Conservation (phyloP, 305 asterid species). For the Rubia balearica region DNA sequence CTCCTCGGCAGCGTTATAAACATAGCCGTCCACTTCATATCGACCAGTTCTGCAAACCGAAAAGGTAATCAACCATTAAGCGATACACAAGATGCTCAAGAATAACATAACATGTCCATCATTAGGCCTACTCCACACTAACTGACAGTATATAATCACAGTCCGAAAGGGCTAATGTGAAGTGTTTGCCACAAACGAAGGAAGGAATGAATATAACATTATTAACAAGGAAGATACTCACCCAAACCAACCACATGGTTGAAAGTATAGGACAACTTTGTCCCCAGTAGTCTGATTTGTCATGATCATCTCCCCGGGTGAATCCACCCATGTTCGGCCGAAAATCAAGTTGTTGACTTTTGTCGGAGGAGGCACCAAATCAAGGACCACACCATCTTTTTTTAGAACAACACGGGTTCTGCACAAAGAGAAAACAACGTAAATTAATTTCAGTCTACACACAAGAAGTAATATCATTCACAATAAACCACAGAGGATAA, state of each 20-base stretch:
- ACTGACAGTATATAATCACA: background rate
- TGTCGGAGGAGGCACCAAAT: slow-evolving; percentile 94
- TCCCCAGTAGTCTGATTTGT: slow-evolving; percentile 90
- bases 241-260: slow-evolving; percentile 99
- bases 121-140: background rate
- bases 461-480: background rate
- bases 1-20: slow-evolving; percentile 79
- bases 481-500: background rate
- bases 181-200: background rate
- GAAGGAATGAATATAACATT: background rate
- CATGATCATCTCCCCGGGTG: slow-evolving; percentile 95
- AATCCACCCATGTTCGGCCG: slow-evolving; percentile 98
- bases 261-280: slow-evolving; percentile 88
- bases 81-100: background rate
- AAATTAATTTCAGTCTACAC: background rate
- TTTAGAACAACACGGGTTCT: slow-evolving; percentile 87
- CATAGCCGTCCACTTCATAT: slow-evolving; percentile 97
- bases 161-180: too few species aligned
- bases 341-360: slow-evolving; percentile 89
- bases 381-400: slow-evolving; percentile 68
- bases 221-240: slow-evolving; percentile 26
- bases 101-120: background rate
- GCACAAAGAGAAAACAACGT: slow-evolving; percentile 16
- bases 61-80: slow-evolving; percentile 17
- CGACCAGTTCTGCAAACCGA: slow-evolving; percentile 65